Base-by-base conservation (phyloP, 2,329 filamentous ascomycete genomes). In the Sclerotinia subarctica region DNA sequence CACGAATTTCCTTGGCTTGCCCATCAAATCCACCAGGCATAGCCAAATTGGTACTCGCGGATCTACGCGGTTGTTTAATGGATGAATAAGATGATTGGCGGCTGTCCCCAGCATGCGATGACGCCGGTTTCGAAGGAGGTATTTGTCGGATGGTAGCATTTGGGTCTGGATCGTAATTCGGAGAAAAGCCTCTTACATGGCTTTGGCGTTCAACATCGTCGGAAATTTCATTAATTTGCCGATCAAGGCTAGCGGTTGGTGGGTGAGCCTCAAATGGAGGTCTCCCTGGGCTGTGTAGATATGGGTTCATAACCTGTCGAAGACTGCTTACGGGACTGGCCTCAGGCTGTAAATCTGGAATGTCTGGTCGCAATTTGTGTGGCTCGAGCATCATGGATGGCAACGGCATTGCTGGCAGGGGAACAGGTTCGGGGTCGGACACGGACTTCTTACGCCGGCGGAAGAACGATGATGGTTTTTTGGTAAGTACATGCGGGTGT, bases 391-490 rank as follows among this genome's bases (percentile, higher is more conserved):
- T 49, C 24, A 58, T 59, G 7, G 67, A 72, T 56, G 77, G 71
- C 78, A 78, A 79, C 74, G 78, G 80, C 69, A 77, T 83, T 73
- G 74, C 77, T 69, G 78, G 83, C 44, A 79, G 74, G 0, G 85
- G 85, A 11, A 90, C 88, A 46, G 90, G 88, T 29, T 86, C 84
- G 56, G 74, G 78, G 71, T 96, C 93, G 19, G 88, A 86, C 46
- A 93, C 80, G 6, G 94, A 97, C 84, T 94, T 96, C 85, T 98
- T 98, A 71, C 94, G 87, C 69, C 95, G 86, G 70, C 95, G 87
- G 81, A 98, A 98, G 81, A 99, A 98, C 0, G 93, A 94, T 0
- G 94, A 96, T 5, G 92, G 87, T 79, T 97, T 97, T 82, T 97
- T 97, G 74, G 92, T 91, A 64, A 97, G 81, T 4, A 76, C 71